A percentile compares a stretch with the other conserved stretches of the same genome.
Evolutionary conservation across 225 moss, liverwort and hornwort species (phyloP).

Genomic region (Pseudisothecium myosuroides): DNA sequence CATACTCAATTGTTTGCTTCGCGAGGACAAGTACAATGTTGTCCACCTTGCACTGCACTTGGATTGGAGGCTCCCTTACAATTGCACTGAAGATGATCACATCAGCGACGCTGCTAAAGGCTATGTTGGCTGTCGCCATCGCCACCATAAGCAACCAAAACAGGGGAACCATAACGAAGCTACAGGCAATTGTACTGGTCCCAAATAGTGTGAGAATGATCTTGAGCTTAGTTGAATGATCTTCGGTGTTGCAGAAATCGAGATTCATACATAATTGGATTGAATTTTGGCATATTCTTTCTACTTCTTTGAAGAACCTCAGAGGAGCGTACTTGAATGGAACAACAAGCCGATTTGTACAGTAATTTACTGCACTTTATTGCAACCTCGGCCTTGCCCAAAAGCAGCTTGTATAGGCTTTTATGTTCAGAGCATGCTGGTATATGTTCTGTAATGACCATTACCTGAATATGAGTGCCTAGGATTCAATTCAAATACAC

Average conservation of each 20-base stretch:
- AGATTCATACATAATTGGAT: background rate
- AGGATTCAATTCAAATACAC: too few relatives aligned
- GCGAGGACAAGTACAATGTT: background rate
- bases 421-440: too few relatives aligned
- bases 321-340: too few relatives aligned
- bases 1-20: background rate
- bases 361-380: background rate
- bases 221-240: background rate
- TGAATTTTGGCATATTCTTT: background rate
- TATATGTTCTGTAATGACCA: too few relatives aligned
- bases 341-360: too few relatives aligned
- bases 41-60: background rate
- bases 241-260: background rate
- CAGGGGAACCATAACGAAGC: background rate
- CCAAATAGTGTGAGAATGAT: background rate
- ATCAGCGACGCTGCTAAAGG: background rate
- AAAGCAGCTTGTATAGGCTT: background rate
- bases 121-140: background rate
- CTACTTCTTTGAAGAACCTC: background rate
- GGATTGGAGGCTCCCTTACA: background rate
- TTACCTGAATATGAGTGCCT: background rate
- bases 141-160: background rate
- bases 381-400: background rate
- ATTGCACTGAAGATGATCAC: too few relatives aligned
- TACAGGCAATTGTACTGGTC: background rate